These are phyloP conservation scores for Cercis canadensis DNA, from an alignment of 306 rosid species.

Conservation along the genomic window DNA sequence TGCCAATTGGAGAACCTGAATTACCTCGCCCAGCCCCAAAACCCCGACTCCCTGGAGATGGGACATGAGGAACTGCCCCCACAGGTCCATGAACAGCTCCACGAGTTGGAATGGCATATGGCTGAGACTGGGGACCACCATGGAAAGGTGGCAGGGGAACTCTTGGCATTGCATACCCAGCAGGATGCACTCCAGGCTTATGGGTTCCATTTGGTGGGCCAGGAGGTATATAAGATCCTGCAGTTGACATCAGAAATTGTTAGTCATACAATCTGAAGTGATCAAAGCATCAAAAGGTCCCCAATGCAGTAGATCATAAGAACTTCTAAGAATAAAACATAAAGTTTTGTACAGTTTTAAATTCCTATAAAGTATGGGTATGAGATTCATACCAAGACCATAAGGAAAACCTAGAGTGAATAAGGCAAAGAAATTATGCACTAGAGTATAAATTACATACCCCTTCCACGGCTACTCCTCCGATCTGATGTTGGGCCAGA, in stretches of 20 bases:
- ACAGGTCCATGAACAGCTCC: conserved; percentile 98
- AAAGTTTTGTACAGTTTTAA: not conserved
- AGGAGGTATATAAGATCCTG: conserved; percentile 88
- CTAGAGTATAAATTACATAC: conserved; percentile 51
- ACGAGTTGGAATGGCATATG: conserved; percentile 99
- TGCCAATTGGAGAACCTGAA: conserved; percentile 81
- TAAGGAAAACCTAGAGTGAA: not conserved
- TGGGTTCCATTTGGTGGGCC: conserved; percentile 93
- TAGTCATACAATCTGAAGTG: not conserved
- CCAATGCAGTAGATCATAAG: not conserved
- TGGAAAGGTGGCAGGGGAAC: conserved; percentile 85
- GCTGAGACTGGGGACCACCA: conserved; percentile 93
- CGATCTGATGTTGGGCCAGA: conserved; percentile 71
- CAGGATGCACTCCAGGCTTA: conserved; percentile 88
- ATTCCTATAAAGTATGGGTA: not conserved
- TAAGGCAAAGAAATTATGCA: not conserved
- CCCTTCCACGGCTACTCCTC: conserved; percentile 88
- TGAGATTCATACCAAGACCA: not conserved
- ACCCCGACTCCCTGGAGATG: conserved; percentile 91
- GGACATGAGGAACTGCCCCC: conserved; percentile 99
- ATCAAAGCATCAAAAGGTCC: conserved; percentile 33
- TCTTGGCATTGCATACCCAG: conserved; percentile 88
- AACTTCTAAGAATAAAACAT: conserved; percentile 8
- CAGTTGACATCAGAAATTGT: conserved; percentile 29
- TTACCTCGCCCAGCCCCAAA: conserved; percentile 94